Evolutionary conservation across 495 filamentous ascomycete species (phyloP).

Genomic region (Bacidia rubella): DNA sequence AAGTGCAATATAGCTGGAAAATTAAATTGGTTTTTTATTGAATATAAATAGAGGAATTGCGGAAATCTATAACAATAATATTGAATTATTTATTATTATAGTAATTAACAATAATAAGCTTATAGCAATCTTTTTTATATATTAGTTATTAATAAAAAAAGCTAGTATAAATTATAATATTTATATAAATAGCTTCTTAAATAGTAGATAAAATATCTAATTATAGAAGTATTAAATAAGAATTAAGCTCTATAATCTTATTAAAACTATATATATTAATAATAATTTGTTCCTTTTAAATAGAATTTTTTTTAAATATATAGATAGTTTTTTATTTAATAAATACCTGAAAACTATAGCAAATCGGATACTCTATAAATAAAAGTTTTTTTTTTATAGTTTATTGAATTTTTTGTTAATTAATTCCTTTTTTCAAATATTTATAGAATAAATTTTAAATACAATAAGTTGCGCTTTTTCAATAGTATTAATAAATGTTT

Average conservation of each 20-base stretch:
- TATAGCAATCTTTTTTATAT: too few species aligned
- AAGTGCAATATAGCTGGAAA: too few species aligned
- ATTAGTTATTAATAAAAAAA: too few species aligned
- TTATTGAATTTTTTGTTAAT: conserved; percentile 7
- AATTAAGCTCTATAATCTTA: background rate
- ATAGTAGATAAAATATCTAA: conserved; percentile 3
- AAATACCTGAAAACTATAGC: background rate
- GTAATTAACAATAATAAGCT: too few species aligned
- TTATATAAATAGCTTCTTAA: conserved; percentile 3
- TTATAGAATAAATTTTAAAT: background rate
- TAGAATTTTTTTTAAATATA: background rate
- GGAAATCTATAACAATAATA: too few species aligned
- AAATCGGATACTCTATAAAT: background rate
- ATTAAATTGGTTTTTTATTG: too few species aligned
- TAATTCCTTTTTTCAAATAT: background rate
- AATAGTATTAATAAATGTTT: background rate
- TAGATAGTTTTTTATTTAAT: conserved; percentile 2
- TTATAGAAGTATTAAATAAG: conserved; percentile 5
- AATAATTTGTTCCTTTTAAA: background rate
- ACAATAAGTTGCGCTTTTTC: background rate
- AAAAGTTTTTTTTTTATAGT: background rate
- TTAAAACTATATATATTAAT: conserved; percentile 9
- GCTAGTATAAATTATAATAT: too few species aligned
- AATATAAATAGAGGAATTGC: too few species aligned
- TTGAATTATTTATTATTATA: too few species aligned